Conservation (phyloP, 139 green algal genomes). For the Coelastrella sp. region DNA sequence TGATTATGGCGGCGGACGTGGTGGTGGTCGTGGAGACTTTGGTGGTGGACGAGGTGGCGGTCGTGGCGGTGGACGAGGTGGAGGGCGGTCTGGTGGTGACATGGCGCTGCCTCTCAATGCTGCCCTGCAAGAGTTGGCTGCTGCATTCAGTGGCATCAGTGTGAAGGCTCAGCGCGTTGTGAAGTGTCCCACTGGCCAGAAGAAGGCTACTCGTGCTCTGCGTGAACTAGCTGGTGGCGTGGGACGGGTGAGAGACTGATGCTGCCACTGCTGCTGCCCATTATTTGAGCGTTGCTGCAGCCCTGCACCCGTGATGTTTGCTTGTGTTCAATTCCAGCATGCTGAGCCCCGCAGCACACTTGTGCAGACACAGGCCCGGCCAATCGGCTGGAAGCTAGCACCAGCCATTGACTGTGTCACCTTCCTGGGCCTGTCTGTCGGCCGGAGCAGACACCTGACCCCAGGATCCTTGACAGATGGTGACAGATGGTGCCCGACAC, state of each 20-base stretch:
- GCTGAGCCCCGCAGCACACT: neutral
- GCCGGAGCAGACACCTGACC: neutral
- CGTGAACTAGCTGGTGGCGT: neutral
- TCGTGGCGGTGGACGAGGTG: neutral
- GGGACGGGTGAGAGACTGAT: neutral
- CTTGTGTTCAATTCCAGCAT: neutral
- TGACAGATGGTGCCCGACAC: neutral
- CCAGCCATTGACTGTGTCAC: neutral
- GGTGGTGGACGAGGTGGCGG: conserved; percentile 26
- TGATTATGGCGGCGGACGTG: neutral
- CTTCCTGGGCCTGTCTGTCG: neutral
- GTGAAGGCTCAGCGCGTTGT: neutral
- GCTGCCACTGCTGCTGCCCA: neutral
- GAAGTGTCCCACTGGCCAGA: neutral
- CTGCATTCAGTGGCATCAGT: conserved; percentile 19
- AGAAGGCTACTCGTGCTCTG: neutral
- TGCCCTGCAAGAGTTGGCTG: neutral
- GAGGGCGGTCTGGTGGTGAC: neutral
- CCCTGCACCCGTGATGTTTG: neutral
- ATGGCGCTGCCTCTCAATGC: conserved; percentile 10
- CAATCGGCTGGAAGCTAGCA: neutral
- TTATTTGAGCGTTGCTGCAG: neutral
- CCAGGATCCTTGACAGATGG: neutral
- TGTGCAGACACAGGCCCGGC: neutral
- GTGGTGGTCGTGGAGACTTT: conserved; percentile 14